Base-by-base conservation (phyloP, 345 rosid genomes). In the Litchi chinensis region DNA sequence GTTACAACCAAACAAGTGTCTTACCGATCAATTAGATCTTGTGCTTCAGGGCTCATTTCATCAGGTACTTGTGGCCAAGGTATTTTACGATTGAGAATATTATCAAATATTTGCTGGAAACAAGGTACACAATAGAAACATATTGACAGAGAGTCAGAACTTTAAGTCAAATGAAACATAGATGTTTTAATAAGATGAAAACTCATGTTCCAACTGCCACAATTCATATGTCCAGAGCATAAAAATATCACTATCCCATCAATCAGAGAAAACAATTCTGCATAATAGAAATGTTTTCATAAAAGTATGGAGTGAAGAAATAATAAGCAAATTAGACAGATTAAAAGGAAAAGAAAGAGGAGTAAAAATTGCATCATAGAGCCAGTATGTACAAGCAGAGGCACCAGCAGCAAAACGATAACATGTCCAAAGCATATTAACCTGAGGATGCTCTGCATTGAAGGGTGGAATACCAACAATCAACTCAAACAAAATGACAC, bases 381-480 rank as follows among this genome's bases (percentile, higher is more conserved):
- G 68, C 52, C 79, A 70, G 65, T 39, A 26, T 40, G 74, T 68
- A 15, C 40, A 56, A 46, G 41, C 43, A 67, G 40, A 65, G 68
- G 41, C 68, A 69, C 24, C 48, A 68, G 32, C 65, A 52, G 73
- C 60, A 63, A 75, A 81, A 77, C 54, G 10, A 44, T 18, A 78
- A 40, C 50, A 70, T 9, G 56, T 63, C 57, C 13, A 82, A 73
- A 79, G 52, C 3, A 63, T 62, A 43, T 19, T 70, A 76, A 91
- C 97, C 91, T 90, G 95, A 26, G 97, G 97, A 85, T 91, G 92
- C 85, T 97, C 99, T 1, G 99, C 99, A 84, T 93, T 97, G 79
- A 97, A 97, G 62, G 99, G 99, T 70, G 99, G 99, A 83, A 94
- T 94, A 76, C 99, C 99, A 73, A 97, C 97, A 78, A 97, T 90